These are phyloP conservation scores for Telfairia occidentalis DNA, from an alignment of 331 rosid genomes.

Conservation along the genomic window DNA sequence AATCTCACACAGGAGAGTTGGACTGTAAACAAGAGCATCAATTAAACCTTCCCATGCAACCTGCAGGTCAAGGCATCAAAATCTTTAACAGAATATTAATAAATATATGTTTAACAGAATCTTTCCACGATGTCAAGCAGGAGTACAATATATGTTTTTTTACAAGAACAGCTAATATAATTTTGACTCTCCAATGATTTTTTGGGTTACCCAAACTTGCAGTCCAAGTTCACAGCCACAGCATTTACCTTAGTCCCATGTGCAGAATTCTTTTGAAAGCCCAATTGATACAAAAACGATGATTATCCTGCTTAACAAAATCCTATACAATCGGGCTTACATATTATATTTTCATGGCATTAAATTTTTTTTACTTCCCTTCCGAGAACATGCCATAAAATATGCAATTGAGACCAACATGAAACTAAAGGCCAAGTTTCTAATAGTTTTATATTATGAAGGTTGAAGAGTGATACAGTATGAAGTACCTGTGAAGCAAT, in stretches of 20 bases:
- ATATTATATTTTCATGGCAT: neutral
- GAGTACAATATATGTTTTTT: neutral
- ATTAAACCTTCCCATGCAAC: constrained; percentile 87
- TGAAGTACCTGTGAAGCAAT: constrained; percentile 69
- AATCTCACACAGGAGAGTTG: constrained; percentile 20
- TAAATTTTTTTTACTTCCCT: neutral
- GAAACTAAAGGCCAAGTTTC: neutral
- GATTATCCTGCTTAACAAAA: neutral
- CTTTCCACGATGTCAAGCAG: neutral
- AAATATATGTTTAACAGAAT: neutral
- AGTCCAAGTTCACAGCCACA: neutral
- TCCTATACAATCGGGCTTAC: neutral
- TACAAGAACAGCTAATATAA: neutral
- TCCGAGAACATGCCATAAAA: neutral
- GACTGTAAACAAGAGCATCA: constrained; percentile 56
- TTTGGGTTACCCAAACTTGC: neutral
- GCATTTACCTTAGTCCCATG: neutral
- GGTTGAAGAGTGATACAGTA: neutral
- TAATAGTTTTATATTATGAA: neutral
- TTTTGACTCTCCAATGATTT: neutral
- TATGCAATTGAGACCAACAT: neutral
- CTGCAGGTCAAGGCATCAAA: constrained; percentile 26
- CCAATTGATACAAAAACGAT: neutral
- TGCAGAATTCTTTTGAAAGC: neutral
- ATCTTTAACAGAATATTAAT: neutral